Conservation (phyloP, 768 basidiomycete species). For the Albatrellus ellisii region DNA sequence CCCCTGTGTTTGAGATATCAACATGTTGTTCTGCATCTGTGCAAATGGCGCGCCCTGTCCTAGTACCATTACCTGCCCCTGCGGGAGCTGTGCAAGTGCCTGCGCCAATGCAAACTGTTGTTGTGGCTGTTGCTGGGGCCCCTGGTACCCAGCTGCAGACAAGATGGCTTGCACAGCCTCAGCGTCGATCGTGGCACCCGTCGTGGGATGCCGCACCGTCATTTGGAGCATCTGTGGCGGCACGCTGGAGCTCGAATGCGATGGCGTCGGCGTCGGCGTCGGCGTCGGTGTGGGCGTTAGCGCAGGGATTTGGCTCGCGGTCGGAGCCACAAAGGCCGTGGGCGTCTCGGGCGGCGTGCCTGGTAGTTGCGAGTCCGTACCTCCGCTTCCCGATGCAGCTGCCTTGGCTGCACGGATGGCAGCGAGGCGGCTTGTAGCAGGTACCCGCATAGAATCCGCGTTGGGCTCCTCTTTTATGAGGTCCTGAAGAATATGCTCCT, state of each 20-base stretch:
- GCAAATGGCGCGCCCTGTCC: background rate
- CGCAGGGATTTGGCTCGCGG: background rate
- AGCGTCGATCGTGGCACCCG: background rate
- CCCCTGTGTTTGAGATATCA: background rate
- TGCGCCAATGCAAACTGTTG: background rate
- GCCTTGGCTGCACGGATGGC: conserved; percentile 1
- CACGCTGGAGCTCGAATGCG: background rate
- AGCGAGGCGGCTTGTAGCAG: background rate
- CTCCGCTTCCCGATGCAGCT: background rate
- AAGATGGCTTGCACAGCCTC: background rate
- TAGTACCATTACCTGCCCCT: background rate
- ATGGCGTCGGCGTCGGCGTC: background rate
- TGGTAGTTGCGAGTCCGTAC: background rate
- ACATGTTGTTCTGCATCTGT: background rate
- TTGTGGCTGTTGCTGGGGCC: background rate
- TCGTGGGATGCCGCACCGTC: background rate
- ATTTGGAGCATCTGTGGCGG: background rate
- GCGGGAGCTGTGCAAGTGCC: background rate
- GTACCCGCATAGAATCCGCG: background rate
- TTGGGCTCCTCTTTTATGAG: background rate
- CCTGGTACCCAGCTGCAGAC: background rate
- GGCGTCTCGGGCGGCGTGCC: background rate
- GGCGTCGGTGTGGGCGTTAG: background rate
- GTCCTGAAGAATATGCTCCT: background rate
- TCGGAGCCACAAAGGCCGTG: background rate